Evolutionary conservation across 805 yeast species (phyloP), one percentile per base, ranked within the genome.

Genomic region (Yarrowia alimentaria): DNA sequence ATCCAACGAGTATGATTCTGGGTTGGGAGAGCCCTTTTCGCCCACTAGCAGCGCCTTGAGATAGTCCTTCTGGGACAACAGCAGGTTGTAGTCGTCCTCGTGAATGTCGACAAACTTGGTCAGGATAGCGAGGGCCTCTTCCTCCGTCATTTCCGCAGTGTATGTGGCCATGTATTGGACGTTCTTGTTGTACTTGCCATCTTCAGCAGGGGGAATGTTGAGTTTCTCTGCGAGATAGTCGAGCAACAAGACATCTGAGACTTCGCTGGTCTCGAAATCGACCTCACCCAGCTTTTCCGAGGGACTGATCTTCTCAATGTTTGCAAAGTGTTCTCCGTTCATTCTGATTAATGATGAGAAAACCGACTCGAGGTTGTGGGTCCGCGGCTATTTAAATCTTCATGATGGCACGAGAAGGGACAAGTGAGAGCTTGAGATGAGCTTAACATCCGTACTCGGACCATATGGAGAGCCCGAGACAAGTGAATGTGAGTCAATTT

Each of bases 61-160:
- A 12, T 21, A 34, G 13, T 34, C 40, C 19, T 34, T 34, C 13
- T 34, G 26, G 13, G 20, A 25, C n/a, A 34, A 9, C 3, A 18
- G 18, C 18, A 34, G 40, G 13, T 34, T 34, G 40, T 34, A 34
- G 7, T 34, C 40, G 13, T 34, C 40, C 12, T 34, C 40, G 28
- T 34, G 40, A 14, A 34, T 8, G 10, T 25, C 26, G 12, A 34
- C 21, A 19, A 34, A 34, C 40, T 34, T 34, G 19, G 11, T n/a
- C 5, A 34, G 40, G 11, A 34, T 34, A 12, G 9, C 40, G 10
- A 14, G 19, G 2, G 40, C 40, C 17, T 34, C 40, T 1, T 11
- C 18, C 25, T 34, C 40, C 13, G 28, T 5, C 40, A 34, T 21
- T 3, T 34, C 40, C 3, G 40, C 40, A 2, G 14, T 26, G 14